Percentiles rank a stretch among this genome's conserved stretches.
These are phyloP conservation scores for Strigomonas galati DNA, from an alignment of 208 protist genomes.

Conservation along the genomic window DNA sequence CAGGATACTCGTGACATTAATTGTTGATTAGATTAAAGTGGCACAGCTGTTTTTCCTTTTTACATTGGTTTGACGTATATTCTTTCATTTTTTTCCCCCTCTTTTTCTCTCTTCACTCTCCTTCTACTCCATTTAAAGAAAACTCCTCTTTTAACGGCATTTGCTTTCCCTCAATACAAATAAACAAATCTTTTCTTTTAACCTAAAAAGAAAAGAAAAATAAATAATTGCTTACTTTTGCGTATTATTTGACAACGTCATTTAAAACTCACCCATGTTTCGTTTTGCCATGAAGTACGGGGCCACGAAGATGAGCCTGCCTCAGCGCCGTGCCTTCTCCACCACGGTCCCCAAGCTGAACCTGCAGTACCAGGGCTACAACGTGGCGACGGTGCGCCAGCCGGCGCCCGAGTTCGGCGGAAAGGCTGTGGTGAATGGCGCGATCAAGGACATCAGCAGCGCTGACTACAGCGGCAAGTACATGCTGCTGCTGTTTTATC, in stretches of 20 bases:
- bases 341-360: conserved; percentile 59
- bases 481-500: conserved; percentile 95
- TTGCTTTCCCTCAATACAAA: neutral
- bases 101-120: too few relatives aligned
- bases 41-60: too few relatives aligned
- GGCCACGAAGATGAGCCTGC: too few relatives aligned
- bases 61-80: too few relatives aligned
- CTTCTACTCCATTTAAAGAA: neutral
- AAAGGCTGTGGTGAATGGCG: conserved; percentile 93
- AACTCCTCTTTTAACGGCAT: neutral
- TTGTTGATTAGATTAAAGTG: too few relatives aligned
- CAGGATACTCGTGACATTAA: too few relatives aligned
- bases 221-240: too few relatives aligned
- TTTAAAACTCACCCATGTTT: neutral
- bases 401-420: conserved; percentile 89
- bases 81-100: neutral
- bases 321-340: conserved; percentile 32
- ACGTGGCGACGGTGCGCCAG: conserved; percentile 77
- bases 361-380: conserved; percentile 80
- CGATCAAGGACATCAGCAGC: conserved; percentile 91
- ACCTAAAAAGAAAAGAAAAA: conserved; percentile 8
- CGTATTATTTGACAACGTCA: conserved; percentile 1
- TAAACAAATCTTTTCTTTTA: conserved; percentile 7
- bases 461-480: conserved; percentile 94
- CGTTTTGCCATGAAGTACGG: conserved; percentile 1